Evolutionary conservation across 2,329 filamentous ascomycete species (phyloP).

Genomic region (Lasiodiplodia sp.): DNA sequence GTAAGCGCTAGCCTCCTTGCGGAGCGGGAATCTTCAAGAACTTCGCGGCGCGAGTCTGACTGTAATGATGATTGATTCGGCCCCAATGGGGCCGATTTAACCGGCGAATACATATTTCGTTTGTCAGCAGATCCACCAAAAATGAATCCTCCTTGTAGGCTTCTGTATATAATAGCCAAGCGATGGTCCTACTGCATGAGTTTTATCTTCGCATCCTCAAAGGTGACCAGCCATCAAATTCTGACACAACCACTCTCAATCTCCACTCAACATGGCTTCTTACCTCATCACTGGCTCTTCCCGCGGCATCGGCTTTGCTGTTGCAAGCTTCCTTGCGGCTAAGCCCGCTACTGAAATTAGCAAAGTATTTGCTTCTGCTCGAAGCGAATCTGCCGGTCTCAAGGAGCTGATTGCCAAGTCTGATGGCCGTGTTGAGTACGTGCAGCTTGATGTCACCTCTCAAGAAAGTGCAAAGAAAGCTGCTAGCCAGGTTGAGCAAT

Average conservation of each 20-base stretch:
- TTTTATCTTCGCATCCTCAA: not conserved
- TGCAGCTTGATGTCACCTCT: slow-evolving; percentile 55
- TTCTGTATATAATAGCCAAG: no score
- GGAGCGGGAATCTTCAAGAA: no score
- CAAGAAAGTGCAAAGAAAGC: slow-evolving; percentile 46
- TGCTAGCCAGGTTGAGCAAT: slow-evolving; percentile 41
- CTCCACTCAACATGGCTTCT: slow-evolving; percentile 38
- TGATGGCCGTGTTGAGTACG: slow-evolving; percentile 12
- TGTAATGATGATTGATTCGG: no score
- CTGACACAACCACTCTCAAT: not conserved
- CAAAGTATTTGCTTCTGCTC: slow-evolving; percentile 51
- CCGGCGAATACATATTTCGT: no score
- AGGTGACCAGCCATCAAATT: not conserved
- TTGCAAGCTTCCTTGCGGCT: slow-evolving; percentile 42
- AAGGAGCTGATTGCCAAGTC: slow-evolving; percentile 45
- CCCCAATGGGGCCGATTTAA: no score
- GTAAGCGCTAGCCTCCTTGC: no score
- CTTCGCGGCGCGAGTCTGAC: no score
- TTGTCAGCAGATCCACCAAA: no score
- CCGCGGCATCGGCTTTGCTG: slow-evolving; percentile 47
- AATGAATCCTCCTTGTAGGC: no score
- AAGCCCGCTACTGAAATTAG: slow-evolving; percentile 40
- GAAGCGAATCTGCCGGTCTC: slow-evolving; percentile 45
- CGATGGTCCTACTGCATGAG: not conserved
- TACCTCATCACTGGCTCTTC: slow-evolving; percentile 47